Evolutionary conservation across 129 eudicot species (phyloP).

Genomic region (Scalesia atractyloides): DNA sequence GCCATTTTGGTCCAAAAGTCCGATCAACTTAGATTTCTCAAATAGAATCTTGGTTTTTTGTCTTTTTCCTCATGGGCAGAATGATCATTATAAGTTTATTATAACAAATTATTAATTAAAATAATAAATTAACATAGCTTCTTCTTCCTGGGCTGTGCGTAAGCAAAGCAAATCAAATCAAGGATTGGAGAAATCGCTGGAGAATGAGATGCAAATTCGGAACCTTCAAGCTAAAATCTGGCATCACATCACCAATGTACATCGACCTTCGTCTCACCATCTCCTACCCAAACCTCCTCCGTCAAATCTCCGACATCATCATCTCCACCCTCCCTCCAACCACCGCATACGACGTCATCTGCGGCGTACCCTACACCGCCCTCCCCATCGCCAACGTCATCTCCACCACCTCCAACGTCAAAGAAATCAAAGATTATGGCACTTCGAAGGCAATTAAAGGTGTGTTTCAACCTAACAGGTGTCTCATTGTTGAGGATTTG

Average conservation of each 20-base stretch:
- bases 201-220: no score
- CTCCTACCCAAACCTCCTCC: slow-evolving; percentile 86
- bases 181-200: no score
- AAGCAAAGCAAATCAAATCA: no score
- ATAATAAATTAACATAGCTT: no score
- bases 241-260: slow-evolving; percentile 86
- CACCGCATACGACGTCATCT: slow-evolving; percentile 66
- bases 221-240: slow-evolving; percentile 83
- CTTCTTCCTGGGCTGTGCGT: no score
- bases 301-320: slow-evolving; percentile 68
- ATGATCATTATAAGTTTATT: no score
- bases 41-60: no score
- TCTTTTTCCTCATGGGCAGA: no score
- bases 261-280: slow-evolving; percentile 95
- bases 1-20: no score
- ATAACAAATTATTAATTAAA: no score
- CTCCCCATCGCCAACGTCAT: slow-evolving; percentile 95
- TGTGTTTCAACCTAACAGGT: slow-evolving; percentile 35
- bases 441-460: slow-evolving; percentile 89
- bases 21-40: no score
- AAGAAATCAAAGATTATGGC: slow-evolving; percentile 86
- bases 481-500: slow-evolving; percentile 78
- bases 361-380: slow-evolving; percentile 98
- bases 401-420: slow-evolving; percentile 50
- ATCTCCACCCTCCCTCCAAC: slow-evolving; percentile 56